phyloP scores from a whole-genome alignment of 1,139 yeast species.

The Kodamaea sp. region DNA sequence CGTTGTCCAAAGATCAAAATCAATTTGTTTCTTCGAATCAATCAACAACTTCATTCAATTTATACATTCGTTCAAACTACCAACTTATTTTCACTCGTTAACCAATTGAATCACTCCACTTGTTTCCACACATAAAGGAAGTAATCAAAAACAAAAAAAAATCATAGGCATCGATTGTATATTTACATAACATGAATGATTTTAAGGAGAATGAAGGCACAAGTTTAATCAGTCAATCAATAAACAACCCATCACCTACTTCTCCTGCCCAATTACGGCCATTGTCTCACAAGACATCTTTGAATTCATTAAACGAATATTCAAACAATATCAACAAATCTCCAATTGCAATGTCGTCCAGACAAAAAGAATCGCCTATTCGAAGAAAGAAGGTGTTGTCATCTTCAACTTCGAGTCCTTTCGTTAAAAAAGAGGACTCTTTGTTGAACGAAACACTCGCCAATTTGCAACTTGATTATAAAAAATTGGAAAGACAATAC shows the following conservation, averaged over 20 bases:
- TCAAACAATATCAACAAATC: too few species aligned
- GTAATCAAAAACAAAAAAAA: too few species aligned
- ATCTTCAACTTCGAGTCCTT: background rate
- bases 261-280: slow-evolving; percentile 10
- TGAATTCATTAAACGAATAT: slow-evolving; percentile 7
- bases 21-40: too few species aligned
- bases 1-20: too few species aligned
- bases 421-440: background rate
- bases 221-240: slow-evolving; percentile 11
- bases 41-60: background rate
- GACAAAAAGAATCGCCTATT: background rate
- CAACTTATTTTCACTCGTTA: background rate
- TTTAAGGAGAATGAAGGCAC: slow-evolving; percentile 12
- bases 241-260: slow-evolving; percentile 3
- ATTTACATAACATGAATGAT: slow-evolving; percentile 6
- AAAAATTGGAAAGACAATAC: slow-evolving; percentile 23
- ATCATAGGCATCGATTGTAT: too few species aligned
- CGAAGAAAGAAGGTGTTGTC: slow-evolving; percentile 4
- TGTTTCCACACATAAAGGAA: background rate
- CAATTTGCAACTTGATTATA: slow-evolving; percentile 10
- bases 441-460: background rate
- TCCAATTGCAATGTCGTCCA: too few species aligned
- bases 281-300: slow-evolving; percentile 10
- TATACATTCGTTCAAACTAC: background rate
- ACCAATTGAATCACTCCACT: background rate